phyloP scores from a whole-genome alignment of 495 filamentous ascomycete genomes.

The Podospora bellae-mahoneyi region DNA sequence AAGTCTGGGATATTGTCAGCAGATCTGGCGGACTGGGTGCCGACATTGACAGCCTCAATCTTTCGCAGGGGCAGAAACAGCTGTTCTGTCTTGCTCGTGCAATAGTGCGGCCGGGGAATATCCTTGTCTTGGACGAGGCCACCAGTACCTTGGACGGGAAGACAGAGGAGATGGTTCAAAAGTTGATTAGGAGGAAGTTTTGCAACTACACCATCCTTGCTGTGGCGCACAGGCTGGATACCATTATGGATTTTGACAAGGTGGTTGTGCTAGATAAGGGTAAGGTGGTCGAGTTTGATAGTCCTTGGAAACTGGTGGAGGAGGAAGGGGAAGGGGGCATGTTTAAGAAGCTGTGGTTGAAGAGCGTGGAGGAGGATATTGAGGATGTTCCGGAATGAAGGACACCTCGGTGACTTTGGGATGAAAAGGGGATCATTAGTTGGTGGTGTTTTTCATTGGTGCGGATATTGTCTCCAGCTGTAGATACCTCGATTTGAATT shows the following conservation, averaged over 20 bases:
- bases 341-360: not conserved
- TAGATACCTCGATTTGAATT: no score
- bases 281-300: constrained; percentile 37
- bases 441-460: no score
- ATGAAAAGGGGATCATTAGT: no score
- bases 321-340: not conserved
- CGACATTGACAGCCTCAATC: constrained; percentile 33
- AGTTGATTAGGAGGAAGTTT: constrained; percentile 33
- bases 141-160: constrained; percentile 35
- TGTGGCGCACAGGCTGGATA: constrained; percentile 42
- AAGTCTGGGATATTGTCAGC: constrained; percentile 39
- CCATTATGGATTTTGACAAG: constrained; percentile 42
- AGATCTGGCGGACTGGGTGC: constrained; percentile 39
- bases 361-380: not conserved
- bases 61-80: constrained; percentile 53
- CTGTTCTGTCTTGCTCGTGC: constrained; percentile 61
- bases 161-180: constrained; percentile 33
- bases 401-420: no score
- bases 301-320: constrained; percentile 34
- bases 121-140: constrained; percentile 33
- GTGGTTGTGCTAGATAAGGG: constrained; percentile 39
- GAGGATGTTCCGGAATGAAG: not conserved
- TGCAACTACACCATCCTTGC: constrained; percentile 42
- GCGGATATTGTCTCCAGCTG: no score
- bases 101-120: constrained; percentile 42